Evolutionary conservation across 208 protist genomes (phyloP).

Genomic region (Leishmania amazonensis): DNA sequence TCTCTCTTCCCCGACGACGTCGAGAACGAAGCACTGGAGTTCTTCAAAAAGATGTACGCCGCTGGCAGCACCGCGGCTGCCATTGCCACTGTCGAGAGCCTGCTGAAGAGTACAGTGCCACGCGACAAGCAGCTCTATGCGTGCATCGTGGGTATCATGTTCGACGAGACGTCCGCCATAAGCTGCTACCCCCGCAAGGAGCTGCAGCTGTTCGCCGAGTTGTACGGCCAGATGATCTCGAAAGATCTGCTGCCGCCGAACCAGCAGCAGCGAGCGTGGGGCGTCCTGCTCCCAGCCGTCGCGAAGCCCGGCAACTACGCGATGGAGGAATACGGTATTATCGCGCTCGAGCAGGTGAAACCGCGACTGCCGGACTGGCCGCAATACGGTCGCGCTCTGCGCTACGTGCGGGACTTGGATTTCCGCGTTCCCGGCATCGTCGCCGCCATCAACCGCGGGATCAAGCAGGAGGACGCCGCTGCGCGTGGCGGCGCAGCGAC

Average conservation of each 20-base stretch:
- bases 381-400: constrained; percentile 87
- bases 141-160: constrained; percentile 88
- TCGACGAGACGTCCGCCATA: constrained; percentile 80
- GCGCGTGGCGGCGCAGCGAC: constrained; percentile 24
- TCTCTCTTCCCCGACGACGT: constrained; percentile 85
- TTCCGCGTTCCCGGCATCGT: constrained; percentile 91
- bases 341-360: constrained; percentile 96
- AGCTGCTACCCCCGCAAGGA: constrained; percentile 78
- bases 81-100: constrained; percentile 58
- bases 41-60: constrained; percentile 87
- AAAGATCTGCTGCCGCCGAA: constrained; percentile 67
- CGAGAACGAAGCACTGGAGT: constrained; percentile 80
- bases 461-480: constrained; percentile 71
- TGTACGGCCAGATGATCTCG: constrained; percentile 89
- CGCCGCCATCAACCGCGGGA: constrained; percentile 83
- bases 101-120: constrained; percentile 62
- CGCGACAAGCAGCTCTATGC: constrained; percentile 86
- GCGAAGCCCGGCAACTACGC: constrained; percentile 87
- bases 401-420: constrained; percentile 85
- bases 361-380: constrained; percentile 96
- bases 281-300: constrained; percentile 92
- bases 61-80: constrained; percentile 54
- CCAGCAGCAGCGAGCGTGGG: constrained; percentile 82
- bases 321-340: constrained; percentile 96
- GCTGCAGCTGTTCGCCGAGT: constrained; percentile 76